phyloP scores from a whole-genome alignment of 345 rosid genomes.

The Sisymbrium altissimum region DNA sequence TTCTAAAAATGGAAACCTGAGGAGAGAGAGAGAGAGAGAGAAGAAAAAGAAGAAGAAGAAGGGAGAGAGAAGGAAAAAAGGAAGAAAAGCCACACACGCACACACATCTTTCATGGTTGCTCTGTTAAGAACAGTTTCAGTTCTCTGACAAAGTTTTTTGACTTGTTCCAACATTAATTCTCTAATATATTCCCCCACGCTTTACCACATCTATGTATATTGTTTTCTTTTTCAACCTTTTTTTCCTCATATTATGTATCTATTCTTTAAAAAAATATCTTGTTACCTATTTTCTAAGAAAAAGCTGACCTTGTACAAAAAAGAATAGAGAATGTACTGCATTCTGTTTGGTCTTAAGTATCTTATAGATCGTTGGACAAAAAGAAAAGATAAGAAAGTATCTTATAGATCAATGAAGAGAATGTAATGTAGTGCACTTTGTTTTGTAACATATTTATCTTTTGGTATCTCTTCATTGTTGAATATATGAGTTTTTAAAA shows the following conservation, averaged over 20 bases:
- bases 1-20: conserved; percentile 15
- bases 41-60: not conserved
- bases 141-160: conserved; percentile 28
- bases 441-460: not conserved
- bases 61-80: not conserved
- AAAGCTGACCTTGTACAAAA: not conserved
- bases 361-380: not conserved
- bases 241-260: not conserved
- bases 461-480: not conserved
- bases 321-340: not conserved
- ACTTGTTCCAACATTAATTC: conserved; percentile 22
- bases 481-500: not conserved
- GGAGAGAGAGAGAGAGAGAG: conserved; percentile 1
- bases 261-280: not conserved
- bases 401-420: not conserved
- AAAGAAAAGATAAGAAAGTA: not conserved
- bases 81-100: conserved; percentile 13
- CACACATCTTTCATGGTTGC: conserved; percentile 33
- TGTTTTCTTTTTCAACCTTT: not conserved
- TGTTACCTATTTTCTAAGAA: not conserved
- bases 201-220: conserved; percentile 18
- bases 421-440: not conserved
- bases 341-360: not conserved
- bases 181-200: conserved; percentile 16
- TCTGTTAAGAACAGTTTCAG: conserved; percentile 26